Evolutionary conservation across 768 basidiomycete species (phyloP), one percentile per base, ranked within the genome.

Genomic region (Exsudoporus frostii): DNA sequence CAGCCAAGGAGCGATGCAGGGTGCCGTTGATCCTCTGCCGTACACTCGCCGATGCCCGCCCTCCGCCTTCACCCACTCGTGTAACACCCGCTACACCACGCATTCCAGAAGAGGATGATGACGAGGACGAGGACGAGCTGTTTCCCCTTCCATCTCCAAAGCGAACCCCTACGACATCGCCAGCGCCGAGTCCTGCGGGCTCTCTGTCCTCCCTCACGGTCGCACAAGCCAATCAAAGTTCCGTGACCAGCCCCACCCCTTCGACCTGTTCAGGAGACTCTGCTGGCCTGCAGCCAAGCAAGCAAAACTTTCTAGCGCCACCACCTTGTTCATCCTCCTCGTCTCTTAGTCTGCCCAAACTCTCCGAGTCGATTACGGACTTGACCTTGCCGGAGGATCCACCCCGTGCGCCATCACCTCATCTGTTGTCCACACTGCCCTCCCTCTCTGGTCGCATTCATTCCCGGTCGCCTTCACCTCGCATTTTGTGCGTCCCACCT

Each of bases 141-240:
- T 84, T 83, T 62, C 80, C 80, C 1, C 72, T 85, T 20, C 84
- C 84, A 9, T 80, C 82, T 2, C 83, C 83, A 7, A 72, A 77
- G 40, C 77, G 84, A 9, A 75, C 79, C 1, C 83, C 84, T 1
- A 69, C 61, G n/a, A 55, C 63, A 2, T 79, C 78, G 1, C 75
- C 76, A 0, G 45, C 58, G 2, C 65, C 71, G 0, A 79, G 69
- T 24, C 65, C 73, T 1, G 50, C 53, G 2, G 65, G 62, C n/a
- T 73, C 72, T 2, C 10, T 53, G 7, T 71, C 65, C 2, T 71
- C 65, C 3, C 57, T 69, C 25, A 48, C 37, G 36, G 48, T 44
- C 19, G 4, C 49, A 10, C 61, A 43, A 9, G 37, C 29, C n/a
- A 39, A 42, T 25, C 57, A 49, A 10, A 40, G 19, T 13, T 44